Evolutionary conservation across 345 rosid genomes (phyloP).

Genomic region (Hibiscus tridactylites): DNA sequence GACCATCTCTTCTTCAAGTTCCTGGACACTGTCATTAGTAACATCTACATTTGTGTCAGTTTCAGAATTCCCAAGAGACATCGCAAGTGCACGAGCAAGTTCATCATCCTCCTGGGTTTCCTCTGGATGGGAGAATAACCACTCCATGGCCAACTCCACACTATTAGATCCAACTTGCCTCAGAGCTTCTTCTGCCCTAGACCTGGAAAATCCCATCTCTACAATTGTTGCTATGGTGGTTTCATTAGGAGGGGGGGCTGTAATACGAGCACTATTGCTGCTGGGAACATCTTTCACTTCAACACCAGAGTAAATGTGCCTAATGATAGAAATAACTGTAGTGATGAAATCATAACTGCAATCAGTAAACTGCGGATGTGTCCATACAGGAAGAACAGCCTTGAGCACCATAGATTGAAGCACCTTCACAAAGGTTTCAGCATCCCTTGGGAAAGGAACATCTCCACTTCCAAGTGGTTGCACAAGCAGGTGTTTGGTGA

Average conservation of each 20-base stretch:
- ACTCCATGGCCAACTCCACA: constrained; percentile 97
- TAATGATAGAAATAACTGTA: constrained; percentile 64
- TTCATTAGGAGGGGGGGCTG: constrained; percentile 91
- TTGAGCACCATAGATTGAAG: constrained; percentile 91
- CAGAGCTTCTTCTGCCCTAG: constrained; percentile 94
- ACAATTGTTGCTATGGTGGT: constrained; percentile 73
- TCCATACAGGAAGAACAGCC: constrained; percentile 91
- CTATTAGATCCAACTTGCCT: constrained; percentile 89
- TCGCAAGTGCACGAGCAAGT: constrained; percentile 96
- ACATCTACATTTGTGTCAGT: constrained; percentile 62
- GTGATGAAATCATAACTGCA: constrained; percentile 77
- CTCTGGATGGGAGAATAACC: constrained; percentile 92
- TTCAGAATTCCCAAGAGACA: constrained; percentile 90
- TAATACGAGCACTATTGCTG: constrained; percentile 47
- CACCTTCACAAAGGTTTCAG: constrained; percentile 84
- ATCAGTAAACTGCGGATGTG: constrained; percentile 69
- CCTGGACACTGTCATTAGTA: constrained; percentile 33
- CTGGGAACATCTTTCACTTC: constrained; percentile 68
- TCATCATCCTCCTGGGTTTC: constrained; percentile 94
- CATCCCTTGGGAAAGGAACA: constrained; percentile 67
- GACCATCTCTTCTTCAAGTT: constrained; percentile 63
- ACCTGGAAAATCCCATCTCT: constrained; percentile 95
- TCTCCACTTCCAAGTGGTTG: constrained; percentile 64
- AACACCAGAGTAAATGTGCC: constrained; percentile 86
- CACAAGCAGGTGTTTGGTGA: constrained; percentile 71